Base-by-base conservation (phyloP, 371 early-diverging fungal species). In the Rhizopus microsporus region DNA sequence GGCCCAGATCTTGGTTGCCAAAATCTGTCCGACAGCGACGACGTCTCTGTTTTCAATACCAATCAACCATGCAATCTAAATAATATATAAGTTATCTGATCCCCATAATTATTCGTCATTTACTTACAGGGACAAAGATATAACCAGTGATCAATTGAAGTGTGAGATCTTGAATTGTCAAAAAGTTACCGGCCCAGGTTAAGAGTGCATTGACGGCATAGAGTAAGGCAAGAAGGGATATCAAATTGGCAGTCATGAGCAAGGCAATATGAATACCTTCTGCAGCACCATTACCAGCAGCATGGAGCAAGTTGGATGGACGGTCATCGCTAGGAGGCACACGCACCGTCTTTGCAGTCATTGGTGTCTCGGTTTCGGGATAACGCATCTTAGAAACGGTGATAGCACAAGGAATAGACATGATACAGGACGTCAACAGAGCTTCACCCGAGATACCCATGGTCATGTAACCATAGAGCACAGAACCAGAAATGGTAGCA, bases 401-500 rank as follows among this genome's bases (percentile, higher is more conserved):
- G 35, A 95, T 69, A 4, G 92, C 88, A 68, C 92, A 89, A 1
- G 96, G 96, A 44, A 94, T 88, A 12, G 96, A 95, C 94, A 94
- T 94, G 81, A 94, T 81, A 68, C 93, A 94, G 3, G 92, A 85
- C 1, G 94, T 93, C 64, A 92, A 75, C 8, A 92, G 63, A 33
- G 86, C 81, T 39, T 84, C 74, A 23, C 88, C 78, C 51, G 83
- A 77, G 3, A 88, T 85, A 43, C 88, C 88, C 71, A 90, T 74
- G 4, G 81, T 68, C 62, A 89, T 74, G 60, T 89, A 89, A 23
- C 84, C 90, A 56, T 88, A 80, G 34, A 94, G 70, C n/a, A 91
- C 90, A n/a, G 93, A 92, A n/a, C 96, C 96, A 23, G 93, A 85
- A 59, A 92, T 87, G 54, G 95, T 94, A 17, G 94, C 87, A 75